Base-by-base conservation (phyloP, 2,329 filamentous ascomycete genomes). In the Xylariales sp. region DNA sequence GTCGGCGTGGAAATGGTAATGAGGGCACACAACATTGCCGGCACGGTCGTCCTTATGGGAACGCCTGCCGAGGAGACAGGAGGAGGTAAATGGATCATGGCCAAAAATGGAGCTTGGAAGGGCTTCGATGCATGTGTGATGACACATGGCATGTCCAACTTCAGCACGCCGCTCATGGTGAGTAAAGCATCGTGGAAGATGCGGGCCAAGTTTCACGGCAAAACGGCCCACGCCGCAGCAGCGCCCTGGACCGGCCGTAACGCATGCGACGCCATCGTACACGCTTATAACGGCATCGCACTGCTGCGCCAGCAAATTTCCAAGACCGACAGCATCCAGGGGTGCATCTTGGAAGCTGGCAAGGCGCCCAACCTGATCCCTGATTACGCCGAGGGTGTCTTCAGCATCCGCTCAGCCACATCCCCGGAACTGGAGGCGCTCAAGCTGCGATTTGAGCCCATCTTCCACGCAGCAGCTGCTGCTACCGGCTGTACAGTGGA, bases 211-310 rank as follows among this genome's bases (percentile, higher is more conserved):
- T 58, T 54, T n/a, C 38, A 37, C 13, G 57, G 58, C 5, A 51
- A 51, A 33, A 40, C 50, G 6, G 58, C 62, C 12, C 63, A 65
- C 40, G 62, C 63, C 12, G 62, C 57, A n/a, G 56, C 52, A 11
- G 50, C 49, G 29, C 63, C 63, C 2, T 65, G 59, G 59, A 48
- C 55, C 8, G 63, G 63, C 2, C 46, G 63, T 31, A 67, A 66
- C 38, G 62, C 63, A 0, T 55, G 64, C 4, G 62, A 66, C 44
- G 62, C 61, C 15, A 42, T 58, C 5, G 53, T 59, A n/a, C 46
- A 49, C 12, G 57, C 56, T 2, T 65, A 65, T 41, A 59, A 53
- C 37, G 54, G 44, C 10, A 42, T 63, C 5, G 48, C 45, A 27
- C 44, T 62, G 25, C 41, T 60, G 37, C 45, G 55, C 28, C 55